phyloP scores from a whole-genome alignment of 2,329 filamentous ascomycete genomes.

The Mycogone perniciosa region DNA sequence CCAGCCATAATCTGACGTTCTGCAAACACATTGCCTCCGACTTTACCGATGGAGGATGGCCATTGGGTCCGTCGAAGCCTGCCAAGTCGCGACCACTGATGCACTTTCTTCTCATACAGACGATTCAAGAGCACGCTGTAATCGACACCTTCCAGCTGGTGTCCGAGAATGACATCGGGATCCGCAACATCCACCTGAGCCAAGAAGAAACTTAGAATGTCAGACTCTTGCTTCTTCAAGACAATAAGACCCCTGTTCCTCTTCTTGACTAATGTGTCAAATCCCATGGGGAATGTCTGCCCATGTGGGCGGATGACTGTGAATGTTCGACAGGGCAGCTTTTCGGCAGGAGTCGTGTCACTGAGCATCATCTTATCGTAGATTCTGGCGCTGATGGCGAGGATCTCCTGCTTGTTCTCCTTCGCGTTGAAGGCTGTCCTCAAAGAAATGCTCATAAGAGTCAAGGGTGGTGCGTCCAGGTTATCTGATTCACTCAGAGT shows the following conservation, averaged over 20 bases:
- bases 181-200: constrained; percentile 83
- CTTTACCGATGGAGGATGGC: constrained; percentile 80
- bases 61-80: constrained; percentile 76
- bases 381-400: constrained; percentile 83
- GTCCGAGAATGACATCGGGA: constrained; percentile 88
- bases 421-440: constrained; percentile 83
- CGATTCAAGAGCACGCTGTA: constrained; percentile 86
- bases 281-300: constrained; percentile 73
- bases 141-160: constrained; percentile 95
- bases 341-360: constrained; percentile 83
- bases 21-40: constrained; percentile 84
- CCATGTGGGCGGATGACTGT: constrained; percentile 81
- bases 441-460: constrained; percentile 90
- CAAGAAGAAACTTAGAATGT: constrained; percentile 81
- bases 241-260: constrained; percentile 73
- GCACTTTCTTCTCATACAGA: constrained; percentile 82
- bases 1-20: constrained; percentile 87
- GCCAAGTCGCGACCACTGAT: constrained; percentile 90
- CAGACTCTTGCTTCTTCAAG: constrained; percentile 74
- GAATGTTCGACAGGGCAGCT: constrained; percentile 83
- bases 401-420: constrained; percentile 93
- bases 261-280: constrained; percentile 67
- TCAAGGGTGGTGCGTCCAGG: constrained; percentile 77
- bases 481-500: constrained; percentile 71
- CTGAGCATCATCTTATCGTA: constrained; percentile 85